Percentiles rank a stretch among this genome's conserved stretches.
Evolutionary conservation across 2,329 filamentous ascomycete species (phyloP).

Genomic region (Cytospora schulzeri): DNA sequence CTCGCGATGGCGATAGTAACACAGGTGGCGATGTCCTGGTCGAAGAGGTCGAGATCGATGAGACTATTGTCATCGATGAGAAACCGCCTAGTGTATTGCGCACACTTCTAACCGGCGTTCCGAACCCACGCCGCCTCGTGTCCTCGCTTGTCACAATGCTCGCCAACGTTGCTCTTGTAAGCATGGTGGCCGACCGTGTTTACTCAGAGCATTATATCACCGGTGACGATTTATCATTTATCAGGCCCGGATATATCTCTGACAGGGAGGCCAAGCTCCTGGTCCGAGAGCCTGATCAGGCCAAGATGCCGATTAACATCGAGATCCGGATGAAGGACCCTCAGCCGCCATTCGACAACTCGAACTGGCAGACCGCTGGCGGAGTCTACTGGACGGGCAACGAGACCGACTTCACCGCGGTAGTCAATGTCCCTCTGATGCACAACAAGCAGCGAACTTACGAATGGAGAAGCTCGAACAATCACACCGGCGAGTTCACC

Average conservation of each 20-base stretch:
- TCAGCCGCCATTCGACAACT: constrained; percentile 54
- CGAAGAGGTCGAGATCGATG: constrained; percentile 62
- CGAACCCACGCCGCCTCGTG: constrained; percentile 68
- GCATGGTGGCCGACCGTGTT: constrained; percentile 75
- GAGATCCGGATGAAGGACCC: constrained; percentile 62
- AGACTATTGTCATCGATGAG: constrained; percentile 62
- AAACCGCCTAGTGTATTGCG: constrained; percentile 42
- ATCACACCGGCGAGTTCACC: constrained; percentile 79
- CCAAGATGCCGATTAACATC: constrained; percentile 74
- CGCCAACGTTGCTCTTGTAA: constrained; percentile 70
- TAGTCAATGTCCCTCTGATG: constrained; percentile 64
- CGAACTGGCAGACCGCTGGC: constrained; percentile 68
- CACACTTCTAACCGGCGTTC: constrained; percentile 69
- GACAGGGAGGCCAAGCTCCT: constrained; percentile 77
- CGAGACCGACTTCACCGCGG: constrained; percentile 79
- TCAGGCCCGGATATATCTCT: constrained; percentile 84
- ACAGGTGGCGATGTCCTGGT: constrained; percentile 44
- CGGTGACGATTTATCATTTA: constrained; percentile 77
- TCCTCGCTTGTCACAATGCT: constrained; percentile 69
- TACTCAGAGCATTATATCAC: constrained; percentile 75
- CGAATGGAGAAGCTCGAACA: constrained; percentile 84
- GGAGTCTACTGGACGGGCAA: constrained; percentile 67
- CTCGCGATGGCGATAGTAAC: constrained; percentile 35
- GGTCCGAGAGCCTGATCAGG: constrained; percentile 78
- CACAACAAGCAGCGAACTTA: constrained; percentile 74